A percentile compares a stretch with the other conserved stretches of the same genome.
Evolutionary conservation across 805 yeast species (phyloP).

Genomic region (Kodamaea leandrae): DNA sequence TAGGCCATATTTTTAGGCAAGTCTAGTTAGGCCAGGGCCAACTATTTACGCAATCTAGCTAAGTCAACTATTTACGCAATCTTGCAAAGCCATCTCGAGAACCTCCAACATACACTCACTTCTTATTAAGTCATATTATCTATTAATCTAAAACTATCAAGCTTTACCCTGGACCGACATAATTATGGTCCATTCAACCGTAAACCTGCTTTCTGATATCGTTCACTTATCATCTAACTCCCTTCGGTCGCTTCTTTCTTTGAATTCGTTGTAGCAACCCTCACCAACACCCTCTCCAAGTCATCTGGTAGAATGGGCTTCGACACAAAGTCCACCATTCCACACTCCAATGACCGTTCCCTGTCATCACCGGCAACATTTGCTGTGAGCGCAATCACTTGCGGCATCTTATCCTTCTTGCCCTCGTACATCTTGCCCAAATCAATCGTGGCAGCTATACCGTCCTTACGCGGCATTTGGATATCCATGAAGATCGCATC

Average conservation of each 20-base stretch:
- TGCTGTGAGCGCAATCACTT: slow-evolving; percentile 48
- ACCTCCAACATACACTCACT: no score
- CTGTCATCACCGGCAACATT: slow-evolving; percentile 56
- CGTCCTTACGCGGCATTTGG: slow-evolving; percentile 57
- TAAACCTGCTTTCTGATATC: no score
- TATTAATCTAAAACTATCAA: no score
- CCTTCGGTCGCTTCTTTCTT: background rate
- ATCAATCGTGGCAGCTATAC: slow-evolving; percentile 48
- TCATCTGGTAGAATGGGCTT: slow-evolving; percentile 52
- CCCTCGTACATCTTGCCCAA: slow-evolving; percentile 29
- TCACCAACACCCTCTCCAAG: slow-evolving; percentile 34
- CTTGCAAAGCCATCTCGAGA: no score
- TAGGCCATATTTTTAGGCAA: no score
- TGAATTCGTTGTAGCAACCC: no score
- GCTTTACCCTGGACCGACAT: no score
- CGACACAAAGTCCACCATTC: slow-evolving; percentile 52
- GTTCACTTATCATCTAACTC: background rate
- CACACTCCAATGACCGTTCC: slow-evolving; percentile 44
- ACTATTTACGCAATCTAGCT: no score
- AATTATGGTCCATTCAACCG: no score
- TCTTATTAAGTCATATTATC: no score
- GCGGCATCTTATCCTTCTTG: slow-evolving; percentile 23
- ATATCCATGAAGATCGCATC: slow-evolving; percentile 57
- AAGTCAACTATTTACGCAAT: no score
- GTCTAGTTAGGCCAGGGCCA: no score